These are phyloP conservation scores for Metarhizium robertsii DNA, from an alignment of 2,329 filamentous ascomycete genomes.

Conservation along the genomic window DNA sequence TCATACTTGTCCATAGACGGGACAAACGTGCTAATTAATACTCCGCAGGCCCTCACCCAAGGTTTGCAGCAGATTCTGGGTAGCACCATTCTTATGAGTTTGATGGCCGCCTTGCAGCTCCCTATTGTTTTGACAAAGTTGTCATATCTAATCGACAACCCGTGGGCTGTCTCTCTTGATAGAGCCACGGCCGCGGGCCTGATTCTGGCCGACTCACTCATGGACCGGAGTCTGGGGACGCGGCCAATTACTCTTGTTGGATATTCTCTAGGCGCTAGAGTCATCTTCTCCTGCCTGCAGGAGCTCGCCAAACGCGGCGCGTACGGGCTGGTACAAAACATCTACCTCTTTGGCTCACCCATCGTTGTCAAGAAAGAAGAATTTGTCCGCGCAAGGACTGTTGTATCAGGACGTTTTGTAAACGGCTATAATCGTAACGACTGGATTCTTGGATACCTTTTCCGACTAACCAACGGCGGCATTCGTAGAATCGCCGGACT, in stretches of 20 bases:
- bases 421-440: conserved; percentile 93
- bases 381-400: conserved; percentile 68
- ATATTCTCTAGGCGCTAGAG: conserved; percentile 83
- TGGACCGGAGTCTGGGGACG: conserved; percentile 83
- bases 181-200: conserved; percentile 81
- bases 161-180: conserved; percentile 93
- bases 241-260: conserved; percentile 88
- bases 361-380: conserved; percentile 89
- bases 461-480: conserved; percentile 86
- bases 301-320: conserved; percentile 80
- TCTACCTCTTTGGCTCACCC: conserved; percentile 88
- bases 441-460: conserved; percentile 95
- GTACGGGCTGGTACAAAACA: conserved; percentile 84
- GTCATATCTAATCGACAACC: conserved; percentile 94
- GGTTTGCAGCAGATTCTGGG: conserved; percentile 91
- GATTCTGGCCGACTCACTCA: conserved; percentile 87
- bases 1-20: neutral
- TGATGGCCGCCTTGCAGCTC: conserved; percentile 91
- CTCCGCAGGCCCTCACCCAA: conserved; percentile 73
- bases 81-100: conserved; percentile 73
- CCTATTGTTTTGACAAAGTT: conserved; percentile 89
- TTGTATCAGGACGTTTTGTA: conserved; percentile 85
- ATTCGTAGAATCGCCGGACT: conserved; percentile 84
- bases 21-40: neutral
- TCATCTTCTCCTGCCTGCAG: conserved; percentile 85